A percentile compares a stretch with the other conserved stretches of the same genome.
phyloP scores from a whole-genome alignment of 352 stramenopile species.

The Pythium apleroticum region DNA sequence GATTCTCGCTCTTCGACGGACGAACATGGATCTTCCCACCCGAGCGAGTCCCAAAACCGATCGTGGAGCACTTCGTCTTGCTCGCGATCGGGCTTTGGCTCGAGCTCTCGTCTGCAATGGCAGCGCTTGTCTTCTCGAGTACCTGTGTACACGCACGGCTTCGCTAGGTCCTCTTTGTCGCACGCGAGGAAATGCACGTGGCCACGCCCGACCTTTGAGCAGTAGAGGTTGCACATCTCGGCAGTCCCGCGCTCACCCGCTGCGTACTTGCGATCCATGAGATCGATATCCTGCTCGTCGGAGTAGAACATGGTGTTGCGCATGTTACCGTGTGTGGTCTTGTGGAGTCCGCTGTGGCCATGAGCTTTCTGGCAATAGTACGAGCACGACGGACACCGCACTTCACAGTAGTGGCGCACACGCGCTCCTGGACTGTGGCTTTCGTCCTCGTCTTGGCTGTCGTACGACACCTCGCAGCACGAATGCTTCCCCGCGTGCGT shows the following conservation, averaged over 20 bases:
- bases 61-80: constrained; percentile 76
- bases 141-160: constrained; percentile 51
- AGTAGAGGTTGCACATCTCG: constrained; percentile 85
- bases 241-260: constrained; percentile 61
- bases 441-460: constrained; percentile 15
- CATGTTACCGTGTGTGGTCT: constrained; percentile 82
- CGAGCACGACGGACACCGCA: constrained; percentile 67
- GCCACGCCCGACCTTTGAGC: constrained; percentile 71
- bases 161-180: constrained; percentile 32
- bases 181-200: constrained; percentile 80
- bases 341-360: constrained; percentile 52
- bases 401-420: constrained; percentile 66
- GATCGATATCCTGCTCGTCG: constrained; percentile 56
- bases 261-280: constrained; percentile 72
- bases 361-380: constrained; percentile 75
- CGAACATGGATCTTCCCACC: constrained; percentile 71
- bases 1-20: constrained; percentile 52
- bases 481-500: constrained; percentile 48
- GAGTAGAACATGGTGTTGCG: constrained; percentile 71
- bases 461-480: constrained; percentile 34
- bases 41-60: constrained; percentile 72
- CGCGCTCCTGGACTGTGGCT: constrained; percentile 9
- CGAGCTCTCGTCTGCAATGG: constrained; percentile 56
- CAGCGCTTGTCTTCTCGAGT: constrained; percentile 51
- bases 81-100: constrained; percentile 52